Base-by-base conservation (phyloP, 495 filamentous ascomycete genomes). In the Ascobolus immersus region DNA sequence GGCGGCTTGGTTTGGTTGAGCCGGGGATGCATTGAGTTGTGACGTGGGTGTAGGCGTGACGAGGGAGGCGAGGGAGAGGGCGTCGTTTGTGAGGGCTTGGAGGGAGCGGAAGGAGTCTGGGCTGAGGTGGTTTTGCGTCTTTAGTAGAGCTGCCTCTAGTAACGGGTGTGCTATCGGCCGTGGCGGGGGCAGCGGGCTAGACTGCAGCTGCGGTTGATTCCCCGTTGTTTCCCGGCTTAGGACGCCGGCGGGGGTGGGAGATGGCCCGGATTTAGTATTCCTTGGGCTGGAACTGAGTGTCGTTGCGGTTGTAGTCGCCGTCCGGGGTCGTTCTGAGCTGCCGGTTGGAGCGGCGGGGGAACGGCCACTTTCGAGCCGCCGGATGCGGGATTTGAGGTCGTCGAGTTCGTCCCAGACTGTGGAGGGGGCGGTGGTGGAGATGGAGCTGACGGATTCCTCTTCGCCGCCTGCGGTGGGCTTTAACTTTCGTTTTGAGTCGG, bases 381-480 rank as follows among this genome's bases (percentile, higher is more conserved):
- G 70, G 40, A 96, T 91, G 14, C 89, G 69, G 7, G 79, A 84
- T 49, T 94, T 96, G 9, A 96, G 56, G 34, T 94, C 89, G 42
- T 96, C 86, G 13, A 96, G 55, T 52, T 96, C 86, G 50, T 96
- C 86, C 89, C 89, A 96, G 7, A 96, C 77, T 1, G 78, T 89
- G 2, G 86, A 90, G 14, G 81, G 74, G 6, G 80, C 79, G 2
- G 70, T 80, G 0, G 77, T 79, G 0, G 86, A 94, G 15, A 71
- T 58, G 0, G 77, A 80, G 0, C 82, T 92, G 38, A 77, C 77
- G 2, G 78, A 81, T 21, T 66, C 67, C 41, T 73, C 66, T 3
- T 51, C 53, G n/a, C n/a, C n/a, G n/a, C n/a, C n/a, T n/a, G n/a
- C n/a, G n/a, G n/a, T n/a, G n/a, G n/a, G n/a, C n/a, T n/a, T n/a